phyloP scores from a whole-genome alignment of 2,329 filamentous ascomycete genomes.

The Colletotrichum spaethianum region DNA sequence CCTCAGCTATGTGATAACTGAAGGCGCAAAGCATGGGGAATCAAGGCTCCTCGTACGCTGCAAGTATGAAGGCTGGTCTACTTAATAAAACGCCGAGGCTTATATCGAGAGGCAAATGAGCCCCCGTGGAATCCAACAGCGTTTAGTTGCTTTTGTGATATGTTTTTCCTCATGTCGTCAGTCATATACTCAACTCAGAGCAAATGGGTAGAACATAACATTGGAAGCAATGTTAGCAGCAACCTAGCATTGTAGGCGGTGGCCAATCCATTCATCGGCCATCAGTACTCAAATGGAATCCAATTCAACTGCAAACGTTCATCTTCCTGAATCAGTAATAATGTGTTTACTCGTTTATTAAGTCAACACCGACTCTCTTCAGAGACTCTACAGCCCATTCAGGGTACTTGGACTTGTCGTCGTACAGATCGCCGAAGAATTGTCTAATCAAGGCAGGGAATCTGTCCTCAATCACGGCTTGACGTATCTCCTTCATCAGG shows the following conservation, averaged over 20 bases:
- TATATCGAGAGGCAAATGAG: no score
- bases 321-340: neutral
- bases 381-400: conserved; percentile 88
- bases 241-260: neutral
- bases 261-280: neutral
- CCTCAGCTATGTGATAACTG: no score
- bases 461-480: conserved; percentile 84
- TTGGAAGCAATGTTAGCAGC: neutral
- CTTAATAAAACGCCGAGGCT: no score
- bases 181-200: neutral
- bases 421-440: conserved; percentile 85
- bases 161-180: no score
- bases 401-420: conserved; percentile 76
- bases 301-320: neutral
- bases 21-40: no score
- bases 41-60: no score
- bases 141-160: no score
- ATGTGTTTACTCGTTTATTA: conserved; percentile 59
- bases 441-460: conserved; percentile 83
- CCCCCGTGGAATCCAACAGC: no score
- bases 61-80: no score
- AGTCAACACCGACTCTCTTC: conserved; percentile 82
- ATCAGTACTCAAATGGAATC: neutral
- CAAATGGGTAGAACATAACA: neutral
- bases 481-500: conserved; percentile 82